phyloP scores from a whole-genome alignment of 2,329 filamentous ascomycete genomes.

The Knufia petricola region DNA sequence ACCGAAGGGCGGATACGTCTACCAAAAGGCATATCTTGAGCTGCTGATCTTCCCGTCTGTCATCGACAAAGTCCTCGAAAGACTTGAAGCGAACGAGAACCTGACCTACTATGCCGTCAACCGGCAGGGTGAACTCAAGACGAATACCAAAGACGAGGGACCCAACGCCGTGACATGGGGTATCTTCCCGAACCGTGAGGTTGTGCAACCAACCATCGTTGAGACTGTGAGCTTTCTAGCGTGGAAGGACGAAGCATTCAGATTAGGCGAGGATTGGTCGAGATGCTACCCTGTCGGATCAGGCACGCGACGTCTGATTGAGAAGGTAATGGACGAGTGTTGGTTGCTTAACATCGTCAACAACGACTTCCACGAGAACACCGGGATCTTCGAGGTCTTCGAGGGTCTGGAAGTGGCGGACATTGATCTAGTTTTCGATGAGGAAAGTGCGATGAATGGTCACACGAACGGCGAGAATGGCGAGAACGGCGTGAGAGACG shows the following conservation, averaged over 20 bases:
- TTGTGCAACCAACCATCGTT: constrained; percentile 99
- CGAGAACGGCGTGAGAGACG: constrained; percentile 12
- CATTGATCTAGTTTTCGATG: constrained; percentile 42
- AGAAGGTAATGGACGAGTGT: constrained; percentile 80
- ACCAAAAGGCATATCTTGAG: constrained; percentile 96
- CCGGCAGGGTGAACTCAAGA: constrained; percentile 68
- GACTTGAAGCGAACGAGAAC: constrained; percentile 68
- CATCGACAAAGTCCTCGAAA: constrained; percentile 64
- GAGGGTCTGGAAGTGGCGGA: constrained; percentile 62
- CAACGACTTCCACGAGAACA: constrained; percentile 87
- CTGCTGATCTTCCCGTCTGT: constrained; percentile 74
- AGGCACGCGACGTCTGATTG: constrained; percentile 69
- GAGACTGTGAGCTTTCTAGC: constrained; percentile 95
- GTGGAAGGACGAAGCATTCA: constrained; percentile 97
- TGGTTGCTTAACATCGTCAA: constrained; percentile 95
- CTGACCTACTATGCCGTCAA: constrained; percentile 93
- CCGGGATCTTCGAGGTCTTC: constrained; percentile 77
- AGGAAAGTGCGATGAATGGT: constrained; percentile 5
- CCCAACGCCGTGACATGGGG: constrained; percentile 99
- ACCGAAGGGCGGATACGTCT: constrained; percentile 88
- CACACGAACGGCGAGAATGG: constrained; percentile 9
- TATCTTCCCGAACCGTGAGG: constrained; percentile 96
- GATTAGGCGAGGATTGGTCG: constrained; percentile 85
- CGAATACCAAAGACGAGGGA: constrained; percentile 73
- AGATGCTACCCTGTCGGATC: constrained; percentile 73